Evolutionary conservation across 306 rosid species (phyloP).

Genomic region (Quercus aquifolioides): DNA sequence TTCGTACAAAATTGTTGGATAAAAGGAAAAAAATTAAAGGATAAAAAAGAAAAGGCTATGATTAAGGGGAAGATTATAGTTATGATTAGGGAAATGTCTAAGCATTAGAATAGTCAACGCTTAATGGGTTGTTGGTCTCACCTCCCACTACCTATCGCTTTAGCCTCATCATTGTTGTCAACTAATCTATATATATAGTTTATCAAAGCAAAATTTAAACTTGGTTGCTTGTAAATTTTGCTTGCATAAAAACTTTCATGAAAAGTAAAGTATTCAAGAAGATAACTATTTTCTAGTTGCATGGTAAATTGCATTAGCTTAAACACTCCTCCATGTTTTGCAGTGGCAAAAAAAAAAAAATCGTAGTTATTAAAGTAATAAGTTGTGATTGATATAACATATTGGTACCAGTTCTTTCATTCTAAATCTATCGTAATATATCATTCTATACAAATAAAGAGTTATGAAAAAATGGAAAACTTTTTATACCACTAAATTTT

Average conservation of each 20-base stretch:
- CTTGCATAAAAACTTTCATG: slow-evolving; percentile 9
- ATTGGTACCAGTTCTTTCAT: no score
- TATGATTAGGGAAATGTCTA: slow-evolving; percentile 30
- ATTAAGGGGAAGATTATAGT: slow-evolving; percentile 27
- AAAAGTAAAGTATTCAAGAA: slow-evolving; percentile 19
- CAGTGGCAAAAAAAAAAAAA: no score
- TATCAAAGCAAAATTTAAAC: slow-evolving; percentile 32
- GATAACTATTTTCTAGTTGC: slow-evolving; percentile 34
- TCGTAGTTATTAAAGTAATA: no score
- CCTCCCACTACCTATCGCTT: slow-evolving; percentile 37
- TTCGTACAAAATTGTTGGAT: slow-evolving; percentile 7
- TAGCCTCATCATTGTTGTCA: slow-evolving; percentile 43
- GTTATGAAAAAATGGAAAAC: no score
- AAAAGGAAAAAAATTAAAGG: no score
- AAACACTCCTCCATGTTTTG: slow-evolving; percentile 19
- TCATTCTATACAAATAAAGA: no score
- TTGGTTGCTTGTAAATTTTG: not conserved
- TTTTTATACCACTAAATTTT: not conserved
- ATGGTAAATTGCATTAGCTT: slow-evolving; percentile 30
- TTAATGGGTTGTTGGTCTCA: slow-evolving; percentile 48
- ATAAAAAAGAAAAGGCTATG: not conserved
- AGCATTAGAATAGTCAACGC: slow-evolving; percentile 35
- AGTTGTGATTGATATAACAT: no score
- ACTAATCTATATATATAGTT: slow-evolving; percentile 31
- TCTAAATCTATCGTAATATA: no score